phyloP scores from a whole-genome alignment of 148 eudicot genomes.

The Fagopyrum esculentum region DNA sequence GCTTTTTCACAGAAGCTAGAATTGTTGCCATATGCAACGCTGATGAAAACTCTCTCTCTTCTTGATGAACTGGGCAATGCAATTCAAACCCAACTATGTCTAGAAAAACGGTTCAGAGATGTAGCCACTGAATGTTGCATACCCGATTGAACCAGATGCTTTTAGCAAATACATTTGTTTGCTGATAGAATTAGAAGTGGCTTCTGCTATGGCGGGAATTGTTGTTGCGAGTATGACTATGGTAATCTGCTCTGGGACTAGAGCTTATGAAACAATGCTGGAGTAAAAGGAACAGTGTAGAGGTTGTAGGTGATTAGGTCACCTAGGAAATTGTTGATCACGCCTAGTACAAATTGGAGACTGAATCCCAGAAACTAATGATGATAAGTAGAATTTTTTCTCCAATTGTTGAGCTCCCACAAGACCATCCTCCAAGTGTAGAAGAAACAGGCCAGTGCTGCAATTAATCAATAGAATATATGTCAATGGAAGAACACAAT shows the following conservation, averaged over 20 bases:
- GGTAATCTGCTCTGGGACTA: constrained; percentile 48
- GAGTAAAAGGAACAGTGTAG: constrained; percentile 55
- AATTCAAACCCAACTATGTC: constrained; percentile 51
- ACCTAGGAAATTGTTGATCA: constrained; percentile 51
- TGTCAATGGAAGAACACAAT: not conserved
- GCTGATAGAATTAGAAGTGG: constrained; percentile 47
- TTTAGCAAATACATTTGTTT: constrained; percentile 58
- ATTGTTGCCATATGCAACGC: constrained; percentile 66
- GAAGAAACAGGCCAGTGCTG: constrained; percentile 55
- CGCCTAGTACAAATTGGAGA: constrained; percentile 35
- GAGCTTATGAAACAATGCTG: constrained; percentile 49
- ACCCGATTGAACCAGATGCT: constrained; percentile 54
- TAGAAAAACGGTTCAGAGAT: constrained; percentile 57
- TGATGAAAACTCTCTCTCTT: constrained; percentile 65
- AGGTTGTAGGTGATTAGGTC: constrained; percentile 46
- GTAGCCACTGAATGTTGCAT: constrained; percentile 56
- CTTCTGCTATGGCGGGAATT: constrained; percentile 59
- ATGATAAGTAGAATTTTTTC: constrained; percentile 26
- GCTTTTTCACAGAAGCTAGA: constrained; percentile 48
- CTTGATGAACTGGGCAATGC: constrained; percentile 45
- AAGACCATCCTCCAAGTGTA: constrained; percentile 83
- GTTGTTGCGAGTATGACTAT: constrained; percentile 50
- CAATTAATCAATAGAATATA: constrained; percentile 15
- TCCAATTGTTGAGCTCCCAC: constrained; percentile 80
- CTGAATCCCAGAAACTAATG: constrained; percentile 31